Evolutionary conservation across 768 basidiomycete genomes (phyloP), one percentile per base, ranked within the genome.

Genomic region (Tremella mesenterica): DNA sequence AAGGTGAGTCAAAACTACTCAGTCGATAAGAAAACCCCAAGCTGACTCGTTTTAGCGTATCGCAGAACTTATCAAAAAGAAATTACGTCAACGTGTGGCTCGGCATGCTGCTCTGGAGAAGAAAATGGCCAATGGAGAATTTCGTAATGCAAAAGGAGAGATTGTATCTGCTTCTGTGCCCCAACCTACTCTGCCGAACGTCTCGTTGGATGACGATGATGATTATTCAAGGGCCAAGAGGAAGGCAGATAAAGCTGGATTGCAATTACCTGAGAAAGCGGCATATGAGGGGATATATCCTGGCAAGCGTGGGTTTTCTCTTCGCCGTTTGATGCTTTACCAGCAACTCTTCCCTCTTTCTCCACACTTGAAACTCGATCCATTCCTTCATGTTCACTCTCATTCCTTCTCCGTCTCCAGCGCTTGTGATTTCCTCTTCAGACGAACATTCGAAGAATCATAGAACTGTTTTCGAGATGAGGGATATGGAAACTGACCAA

Each of bases 21-120:
- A 18, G 14, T 23, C 28, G 3, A 13, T 59, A 88, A 85, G 93
- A 99, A 79, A 96, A 95, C 75, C 88, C 78, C 95, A 96, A 74
- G 89, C 96, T 46, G 93, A 99, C 77, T n/a, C n/a, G n/a, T n/a
- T n/a, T n/a, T 96, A 96, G 88, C 90, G 93, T 58, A 96, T 97
- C 63, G 81, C 84, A 53, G 87, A 85, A 68, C 83, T 96, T 54
- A 89, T 97, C 78, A 91, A 88, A 75, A 85, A 86, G 59, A 85
- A 85, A 73, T 85, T 85, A 63, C 85, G 87, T 67, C 85, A 92
- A 65, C 84, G 95, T 29, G 77, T 88, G 29, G 82, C 81, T 1
- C 85, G 86, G 60, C 85, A 86, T 45, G 83, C 83, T 9, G 85
- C 82, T 38, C 78, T 85, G 23, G 93, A 89, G 16, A 83, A 84